Evolutionary conservation across 768 basidiomycete species (phyloP), one percentile per base, ranked within the genome.

Genomic region (Termitomyces sp.): DNA sequence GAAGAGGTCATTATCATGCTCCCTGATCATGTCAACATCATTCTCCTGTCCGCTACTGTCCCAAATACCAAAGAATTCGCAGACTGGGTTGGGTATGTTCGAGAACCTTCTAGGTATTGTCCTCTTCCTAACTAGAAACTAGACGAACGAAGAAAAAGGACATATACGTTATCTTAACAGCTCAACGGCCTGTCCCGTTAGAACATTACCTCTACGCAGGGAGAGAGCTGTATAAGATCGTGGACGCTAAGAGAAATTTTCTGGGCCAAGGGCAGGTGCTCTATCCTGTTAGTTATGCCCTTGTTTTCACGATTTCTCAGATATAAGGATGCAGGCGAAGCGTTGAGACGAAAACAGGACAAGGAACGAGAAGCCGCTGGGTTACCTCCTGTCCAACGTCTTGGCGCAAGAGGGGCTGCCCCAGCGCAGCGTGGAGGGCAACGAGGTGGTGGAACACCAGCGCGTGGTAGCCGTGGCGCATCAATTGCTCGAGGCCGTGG

Each of bases 1-100:
- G 96, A 99, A 72, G 96, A 99, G 73, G 96, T 99, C 28, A 99
- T 99, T 62, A 99, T 99, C 69, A 98, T 99, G 94, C 78, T 99
- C 12, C 97, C 97, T 0, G 97, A 98, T 62, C 96, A 99, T 71
- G 90, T 98, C 68, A 96, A 90, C 70, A 98, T 99, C 66, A 98
- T 99, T 54, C 76, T 99, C 43, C 77, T 99, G 15, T 98, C 95
- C 3, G 97, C 97, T 9, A 99, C 97, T 2, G 96, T 99, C 0
- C 95, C 97, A 8, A 99, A 99, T 66, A 93, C 95, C 12, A 92
- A 89, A 67, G 97, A 98, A 67, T 99, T 99, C 66, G 97, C 97
- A 4, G 94, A 94, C 62, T 99, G 97, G 97, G 96, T 98, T 57
- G 97, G 97, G 96, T 98, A 68, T 67, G 87, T 68, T 48, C 23